These are phyloP conservation scores for Purpureocillium takamizusanense DNA, from an alignment of 2,329 filamentous ascomycete species.

Conservation along the genomic window DNA sequence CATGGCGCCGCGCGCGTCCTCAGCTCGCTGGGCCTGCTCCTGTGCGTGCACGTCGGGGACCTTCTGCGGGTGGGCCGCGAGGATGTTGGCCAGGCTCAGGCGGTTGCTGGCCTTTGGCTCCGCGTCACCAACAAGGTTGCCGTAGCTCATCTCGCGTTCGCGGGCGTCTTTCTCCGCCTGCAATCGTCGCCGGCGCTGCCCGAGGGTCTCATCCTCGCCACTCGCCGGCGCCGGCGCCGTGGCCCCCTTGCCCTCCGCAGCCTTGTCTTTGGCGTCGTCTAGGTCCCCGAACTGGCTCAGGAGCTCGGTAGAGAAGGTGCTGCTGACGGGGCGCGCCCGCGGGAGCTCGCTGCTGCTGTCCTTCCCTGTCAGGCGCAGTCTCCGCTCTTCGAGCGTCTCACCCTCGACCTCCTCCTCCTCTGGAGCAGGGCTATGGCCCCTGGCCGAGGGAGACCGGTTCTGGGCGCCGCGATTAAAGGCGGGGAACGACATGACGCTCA, in stretches of 20 bases:
- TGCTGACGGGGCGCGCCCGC: slow-evolving; percentile 49
- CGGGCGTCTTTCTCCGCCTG: slow-evolving; percentile 61
- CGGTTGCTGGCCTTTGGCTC: slow-evolving; percentile 15
- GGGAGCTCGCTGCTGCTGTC: slow-evolving; percentile 39
- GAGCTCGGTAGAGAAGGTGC: slow-evolving; percentile 60
- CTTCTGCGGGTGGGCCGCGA: slow-evolving; percentile 32
- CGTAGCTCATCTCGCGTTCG: slow-evolving; percentile 41
- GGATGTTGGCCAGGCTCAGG: slow-evolving; percentile 52
- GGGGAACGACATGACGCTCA: slow-evolving; percentile 34
- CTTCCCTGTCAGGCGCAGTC: slow-evolving; percentile 53
- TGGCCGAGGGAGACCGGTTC: slow-evolving; percentile 1
- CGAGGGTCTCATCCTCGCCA: slow-evolving; percentile 65
- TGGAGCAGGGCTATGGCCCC: slow-evolving; percentile 27
- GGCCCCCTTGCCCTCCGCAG: slow-evolving; percentile 27
- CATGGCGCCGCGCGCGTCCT: slow-evolving; percentile 27
- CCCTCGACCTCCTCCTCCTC: slow-evolving; percentile 50
- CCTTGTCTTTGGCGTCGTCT: slow-evolving; percentile 28
- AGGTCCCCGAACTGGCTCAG: slow-evolving; percentile 53
- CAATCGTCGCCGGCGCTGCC: slow-evolving; percentile 64
- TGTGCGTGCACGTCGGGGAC: slow-evolving; percentile 30
- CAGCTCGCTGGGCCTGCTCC: slow-evolving; percentile 30
- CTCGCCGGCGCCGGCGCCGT: slow-evolving; percentile 21
- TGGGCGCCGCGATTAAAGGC: slow-evolving; percentile 7
- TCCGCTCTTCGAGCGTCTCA: slow-evolving; percentile 58
- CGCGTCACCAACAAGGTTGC: slow-evolving; percentile 13